Evolutionary conservation across 2,329 filamentous ascomycete species (phyloP), one percentile per base, ranked within the genome.

Genomic region (Phaeomoniella chlamydospora): DNA sequence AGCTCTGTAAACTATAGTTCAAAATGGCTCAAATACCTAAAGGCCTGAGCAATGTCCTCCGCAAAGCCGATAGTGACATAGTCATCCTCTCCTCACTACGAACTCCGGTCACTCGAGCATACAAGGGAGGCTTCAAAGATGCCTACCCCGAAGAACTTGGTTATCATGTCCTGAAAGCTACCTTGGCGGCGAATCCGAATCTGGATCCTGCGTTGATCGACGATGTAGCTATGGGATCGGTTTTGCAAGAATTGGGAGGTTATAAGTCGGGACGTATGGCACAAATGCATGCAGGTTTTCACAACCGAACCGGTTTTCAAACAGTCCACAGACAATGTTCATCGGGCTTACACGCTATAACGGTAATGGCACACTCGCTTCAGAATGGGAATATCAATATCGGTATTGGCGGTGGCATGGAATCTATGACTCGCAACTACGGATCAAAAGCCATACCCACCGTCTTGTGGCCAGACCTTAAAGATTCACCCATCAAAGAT

Each of bases 361-460:
- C 84, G 1, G 62, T 67, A 11, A 67, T 93, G 3, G 80, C 82
- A 4, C 75, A 80, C 39, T 69, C 78, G 42, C 90, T 94, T 47
- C 70, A 74, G n/a, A 67, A 71, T 0, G 85, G 81, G 2, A 70
- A 73, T 46, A 80, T 88, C 35, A 71, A 77, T 42, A 66, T 70
- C 0, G 87, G 84, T 40, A 74, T 94, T 42, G 87, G 77, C 6
- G 87, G 82, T 2, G 87, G 87, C 18, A 94, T 92, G 82, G 87
- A 94, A 70, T 88, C 80, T 61, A 94, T 94, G 87, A 93, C 84
- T 43, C 65, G 80, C 45, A 94, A 94, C 61, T 94, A 94, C 58
- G 86, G 78, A 35, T 74, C 67, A 16, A 67, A 76, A 39, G 87
- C 87, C n/a, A 90, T 94, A 31, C 87, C 87, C 0, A 77, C 76